Base-by-base conservation (phyloP, 257 asterid genomes). In the Plectranthus barbatus region DNA sequence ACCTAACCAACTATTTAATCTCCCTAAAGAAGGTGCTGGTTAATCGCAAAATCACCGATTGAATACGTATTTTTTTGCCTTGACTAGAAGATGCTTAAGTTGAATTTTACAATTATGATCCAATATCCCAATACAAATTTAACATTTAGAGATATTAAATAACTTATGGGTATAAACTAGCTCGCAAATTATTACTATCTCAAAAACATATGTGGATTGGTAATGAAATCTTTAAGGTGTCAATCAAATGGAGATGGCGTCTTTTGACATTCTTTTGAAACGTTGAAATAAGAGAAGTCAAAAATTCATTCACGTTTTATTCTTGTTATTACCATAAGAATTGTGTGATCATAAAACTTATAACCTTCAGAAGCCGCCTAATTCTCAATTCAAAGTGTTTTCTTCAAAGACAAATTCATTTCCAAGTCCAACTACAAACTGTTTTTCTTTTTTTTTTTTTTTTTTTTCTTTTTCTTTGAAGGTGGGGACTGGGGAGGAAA, bases 261-360 rank as follows among this genome's bases (percentile, higher is more conserved):
- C 40, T 56, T 55, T 63, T 49, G 58, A 50, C 58, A 70, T 61
- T 60, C 19, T 5, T 55, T 55, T 46, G 48, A 40, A 70, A 55
- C 36, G 53, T 57, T 56, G 49, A 56, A 57, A 18, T n/a, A 5
- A 15, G 39, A 44, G 15, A 3, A 37, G 12, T 9, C 41, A 19
- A 23, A 26, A 54, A 62, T 24, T 56, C 24, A 23, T 23, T 55
- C 66, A 62, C 55, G 60, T 49, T 39, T 15, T 62, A 44, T 13
- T 40, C n/a, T 9, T 29, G 6, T 42, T 26, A 26, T 26, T 26
- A 54, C 71, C 70, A 47, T 17, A 18, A 37, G 19, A 69, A 60
- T 26, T 49, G 23, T 26, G 24, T 21, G 62, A 55, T 55, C 45
- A 42, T 54, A 62, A 33, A 54, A 9, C 23, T 23, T 26, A 26